These are phyloP conservation scores for Pythium monospermum DNA, from an alignment of 352 stramenopile species.

Conservation along the genomic window DNA sequence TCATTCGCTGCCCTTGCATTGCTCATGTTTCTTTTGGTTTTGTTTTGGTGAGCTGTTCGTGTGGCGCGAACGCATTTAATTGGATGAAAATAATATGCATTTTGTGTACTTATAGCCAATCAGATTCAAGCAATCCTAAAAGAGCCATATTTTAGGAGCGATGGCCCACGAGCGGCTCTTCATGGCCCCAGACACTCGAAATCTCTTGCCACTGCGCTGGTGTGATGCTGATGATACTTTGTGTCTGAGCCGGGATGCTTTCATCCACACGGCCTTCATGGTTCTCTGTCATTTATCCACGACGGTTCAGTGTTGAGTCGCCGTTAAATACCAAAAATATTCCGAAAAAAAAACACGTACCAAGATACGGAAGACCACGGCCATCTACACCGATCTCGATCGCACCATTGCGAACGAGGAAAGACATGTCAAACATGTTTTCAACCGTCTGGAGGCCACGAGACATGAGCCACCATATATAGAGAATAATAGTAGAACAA, in stretches of 20 bases:
- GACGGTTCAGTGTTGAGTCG: too few species aligned
- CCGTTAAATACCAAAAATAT: background rate
- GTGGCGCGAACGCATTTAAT: background rate
- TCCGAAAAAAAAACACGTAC: slow-evolving; percentile 23
- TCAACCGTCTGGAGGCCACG: slow-evolving; percentile 61
- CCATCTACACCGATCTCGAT: slow-evolving; percentile 63
- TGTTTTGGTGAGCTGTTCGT: background rate
- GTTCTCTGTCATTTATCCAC: slow-evolving; percentile 40
- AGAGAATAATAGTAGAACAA: background rate
- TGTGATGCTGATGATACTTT: slow-evolving; percentile 82
- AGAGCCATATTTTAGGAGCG: slow-evolving; percentile 23
- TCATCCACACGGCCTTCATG: slow-evolving; percentile 48
- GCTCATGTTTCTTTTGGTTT: slow-evolving; percentile 1
- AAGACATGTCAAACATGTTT: slow-evolving; percentile 83
- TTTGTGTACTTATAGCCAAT: slow-evolving; percentile 3
- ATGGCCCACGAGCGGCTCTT: slow-evolving; percentile 65
- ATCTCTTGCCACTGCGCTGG: slow-evolving; percentile 66
- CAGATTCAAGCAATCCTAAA: background rate
- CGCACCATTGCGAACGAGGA: slow-evolving; percentile 67
- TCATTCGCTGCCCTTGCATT: background rate
- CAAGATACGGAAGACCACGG: slow-evolving; percentile 54
- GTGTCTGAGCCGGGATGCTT: slow-evolving; percentile 46
- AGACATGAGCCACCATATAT: background rate
- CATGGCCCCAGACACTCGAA: slow-evolving; percentile 26
- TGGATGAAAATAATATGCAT: background rate